phyloP scores from a whole-genome alignment of 202 grass and related monocot species.

The Panicum hallii region DNA sequence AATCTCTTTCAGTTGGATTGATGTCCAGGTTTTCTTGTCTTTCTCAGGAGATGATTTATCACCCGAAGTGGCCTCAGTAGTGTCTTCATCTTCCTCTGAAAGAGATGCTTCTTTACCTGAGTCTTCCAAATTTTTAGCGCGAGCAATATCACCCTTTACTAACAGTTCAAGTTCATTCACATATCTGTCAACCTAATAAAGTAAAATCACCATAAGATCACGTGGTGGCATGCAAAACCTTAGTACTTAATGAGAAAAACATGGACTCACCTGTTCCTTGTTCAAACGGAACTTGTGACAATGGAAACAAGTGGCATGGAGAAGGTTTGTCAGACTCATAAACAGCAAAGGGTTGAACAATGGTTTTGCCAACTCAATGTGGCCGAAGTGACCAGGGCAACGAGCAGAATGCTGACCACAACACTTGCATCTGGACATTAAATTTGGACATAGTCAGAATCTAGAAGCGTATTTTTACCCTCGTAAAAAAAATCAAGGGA shows the following conservation, averaged over 20 bases:
- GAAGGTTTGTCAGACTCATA: conserved; percentile 61
- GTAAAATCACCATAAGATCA: conserved; percentile 25
- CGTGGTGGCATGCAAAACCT: not conserved
- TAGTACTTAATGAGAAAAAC: not conserved
- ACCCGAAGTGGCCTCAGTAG: conserved; percentile 31
- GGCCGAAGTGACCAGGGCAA: conserved; percentile 93
- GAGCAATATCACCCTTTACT: conserved; percentile 69
- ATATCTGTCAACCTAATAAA: conserved; percentile 68
- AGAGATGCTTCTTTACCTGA: conserved; percentile 9
- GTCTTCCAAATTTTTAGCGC: conserved; percentile 69
- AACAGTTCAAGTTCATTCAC: conserved; percentile 61
- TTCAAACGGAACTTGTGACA: conserved; percentile 74
- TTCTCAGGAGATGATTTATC: conserved; percentile 24
- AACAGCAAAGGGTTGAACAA: conserved; percentile 91
- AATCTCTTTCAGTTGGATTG: conserved; percentile 72
- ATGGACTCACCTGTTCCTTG: conserved; percentile 55
- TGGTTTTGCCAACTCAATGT: conserved; percentile 74
- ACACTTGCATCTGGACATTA: conserved; percentile 73
- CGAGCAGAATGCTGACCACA: conserved; percentile 65
- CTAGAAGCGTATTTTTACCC: conserved; percentile 15
- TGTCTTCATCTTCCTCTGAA: conserved; percentile 40
- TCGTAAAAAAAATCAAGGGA: not conserved
- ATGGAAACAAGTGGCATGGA: conserved; percentile 72
- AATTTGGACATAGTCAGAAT: conserved; percentile 33
- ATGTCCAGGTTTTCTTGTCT: conserved; percentile 67